phyloP scores from a whole-genome alignment of 305 asterid genomes.

The Fraxinus platypoda region DNA sequence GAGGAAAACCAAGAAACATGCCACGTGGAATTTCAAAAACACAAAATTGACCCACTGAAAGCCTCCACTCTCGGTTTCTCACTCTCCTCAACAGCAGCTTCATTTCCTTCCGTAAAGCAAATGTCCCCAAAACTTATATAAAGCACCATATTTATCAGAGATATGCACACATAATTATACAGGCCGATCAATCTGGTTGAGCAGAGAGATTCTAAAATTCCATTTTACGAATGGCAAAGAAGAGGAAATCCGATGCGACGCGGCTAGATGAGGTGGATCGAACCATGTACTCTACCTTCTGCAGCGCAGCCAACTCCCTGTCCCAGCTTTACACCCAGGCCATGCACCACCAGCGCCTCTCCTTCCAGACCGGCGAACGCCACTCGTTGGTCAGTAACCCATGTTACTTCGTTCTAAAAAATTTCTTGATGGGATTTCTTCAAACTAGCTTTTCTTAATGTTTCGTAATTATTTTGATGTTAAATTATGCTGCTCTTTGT shows the following conservation, averaged over 20 bases:
- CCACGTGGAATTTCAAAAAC: conserved; percentile 23
- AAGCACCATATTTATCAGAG: conserved; percentile 13
- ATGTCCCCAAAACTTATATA: neutral
- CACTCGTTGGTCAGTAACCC: conserved; percentile 47
- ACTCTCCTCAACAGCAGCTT: conserved; percentile 14
- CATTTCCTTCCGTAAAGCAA: conserved; percentile 3
- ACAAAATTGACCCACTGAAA: neutral
- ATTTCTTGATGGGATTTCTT: neutral
- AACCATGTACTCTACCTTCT: conserved; percentile 53
- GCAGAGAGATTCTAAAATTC: neutral
- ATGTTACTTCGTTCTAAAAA: neutral
- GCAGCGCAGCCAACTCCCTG: conserved; percentile 54
- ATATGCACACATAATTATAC: neutral
- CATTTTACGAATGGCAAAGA: conserved; percentile 45
- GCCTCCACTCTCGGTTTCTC: neutral
- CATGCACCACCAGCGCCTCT: conserved; percentile 54
- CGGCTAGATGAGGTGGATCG: conserved; percentile 64
- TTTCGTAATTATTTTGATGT: neutral
- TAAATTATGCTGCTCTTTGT: neutral
- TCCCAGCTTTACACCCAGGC: conserved; percentile 68
- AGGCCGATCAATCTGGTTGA: conserved; percentile 26
- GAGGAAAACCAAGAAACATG: neutral
- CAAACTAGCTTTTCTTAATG: neutral
- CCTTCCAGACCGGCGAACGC: conserved; percentile 63
- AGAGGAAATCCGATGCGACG: conserved; percentile 64